Conservation (phyloP, 495 filamentous ascomycete genomes). For the Podospora conica region DNA sequence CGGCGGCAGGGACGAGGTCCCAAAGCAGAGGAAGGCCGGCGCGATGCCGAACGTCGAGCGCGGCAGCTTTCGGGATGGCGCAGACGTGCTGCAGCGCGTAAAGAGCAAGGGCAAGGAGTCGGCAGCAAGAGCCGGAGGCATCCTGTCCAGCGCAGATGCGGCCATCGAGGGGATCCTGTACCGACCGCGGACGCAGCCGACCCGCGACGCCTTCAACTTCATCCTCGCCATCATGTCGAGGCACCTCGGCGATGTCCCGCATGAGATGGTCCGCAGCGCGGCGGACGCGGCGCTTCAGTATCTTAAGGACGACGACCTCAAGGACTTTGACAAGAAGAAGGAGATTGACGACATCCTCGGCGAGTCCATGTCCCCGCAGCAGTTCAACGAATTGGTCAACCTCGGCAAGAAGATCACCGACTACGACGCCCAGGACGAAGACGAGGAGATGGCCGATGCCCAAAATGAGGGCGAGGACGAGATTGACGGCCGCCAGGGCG, state of each 20-base stretch:
- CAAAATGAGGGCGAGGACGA: slow-evolving; percentile 69
- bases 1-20: slow-evolving; percentile 69
- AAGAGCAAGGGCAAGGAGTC: slow-evolving; percentile 82
- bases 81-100: slow-evolving; percentile 79
- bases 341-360: slow-evolving; percentile 92
- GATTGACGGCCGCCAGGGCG: slow-evolving; percentile 89
- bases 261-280: slow-evolving; percentile 88
- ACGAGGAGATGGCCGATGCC: slow-evolving; percentile 75
- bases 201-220: slow-evolving; percentile 90
- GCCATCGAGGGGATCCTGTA: slow-evolving; percentile 79
- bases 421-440: slow-evolving; percentile 95
- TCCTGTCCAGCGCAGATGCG: slow-evolving; percentile 78
- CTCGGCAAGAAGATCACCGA: slow-evolving; percentile 98
- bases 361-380: slow-evolving; percentile 71
- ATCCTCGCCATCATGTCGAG: slow-evolving; percentile 86
- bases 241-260: slow-evolving; percentile 87
- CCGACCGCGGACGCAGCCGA: slow-evolving; percentile 83
- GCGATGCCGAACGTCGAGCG: slow-evolving; percentile 65
- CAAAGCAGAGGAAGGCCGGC: slow-evolving; percentile 66
- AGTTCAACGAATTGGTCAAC: slow-evolving; percentile 96
- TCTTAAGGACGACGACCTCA: slow-evolving; percentile 91
- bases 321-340: slow-evolving; percentile 98
- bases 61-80: slow-evolving; percentile 73
- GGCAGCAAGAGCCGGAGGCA: slow-evolving; percentile 65
- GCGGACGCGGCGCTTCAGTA: slow-evolving; percentile 87